Conservation (phyloP, 495 filamentous ascomycete genomes). For the Lophiostoma macrostomum region DNA sequence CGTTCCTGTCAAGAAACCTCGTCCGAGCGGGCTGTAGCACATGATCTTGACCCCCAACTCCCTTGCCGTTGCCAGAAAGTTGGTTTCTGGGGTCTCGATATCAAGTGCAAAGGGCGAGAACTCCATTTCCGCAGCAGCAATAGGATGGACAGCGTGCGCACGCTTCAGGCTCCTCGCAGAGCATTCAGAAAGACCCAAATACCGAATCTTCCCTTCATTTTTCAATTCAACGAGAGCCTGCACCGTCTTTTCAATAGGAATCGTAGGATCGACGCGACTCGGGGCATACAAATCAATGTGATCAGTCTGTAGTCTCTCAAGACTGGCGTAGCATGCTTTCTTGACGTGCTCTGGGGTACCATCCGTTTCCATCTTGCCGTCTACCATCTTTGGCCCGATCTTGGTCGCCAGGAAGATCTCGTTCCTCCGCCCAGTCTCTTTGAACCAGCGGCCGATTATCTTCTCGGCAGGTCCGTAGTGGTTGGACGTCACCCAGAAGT, state of each 20-base stretch:
- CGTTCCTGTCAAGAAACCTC: conserved; percentile 44
- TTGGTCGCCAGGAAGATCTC: conserved; percentile 60
- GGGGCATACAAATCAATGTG: conserved; percentile 61
- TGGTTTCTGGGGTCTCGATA: conserved; percentile 50
- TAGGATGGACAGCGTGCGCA: conserved; percentile 57
- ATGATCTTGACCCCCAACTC: conserved; percentile 51
- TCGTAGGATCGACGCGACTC: conserved; percentile 54
- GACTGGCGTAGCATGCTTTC: conserved; percentile 49
- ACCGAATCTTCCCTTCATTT: too few species aligned
- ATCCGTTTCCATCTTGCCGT: conserved; percentile 34
- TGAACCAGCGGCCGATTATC: conserved; percentile 55
- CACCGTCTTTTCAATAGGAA: conserved; percentile 65
- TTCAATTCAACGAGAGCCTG: conserved; percentile 43
- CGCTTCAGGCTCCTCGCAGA: conserved; percentile 55
- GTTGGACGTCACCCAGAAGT: conserved; percentile 50
- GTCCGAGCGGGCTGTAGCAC: conserved; percentile 48
- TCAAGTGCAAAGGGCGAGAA: conserved; percentile 57
- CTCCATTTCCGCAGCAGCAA: conserved; percentile 60
- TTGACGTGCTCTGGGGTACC: conserved; percentile 53
- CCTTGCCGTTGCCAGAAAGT: conserved; percentile 54
- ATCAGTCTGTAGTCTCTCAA: conserved; percentile 51
- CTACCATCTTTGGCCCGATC: conserved; percentile 42
- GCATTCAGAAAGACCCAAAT: conserved; percentile 58
- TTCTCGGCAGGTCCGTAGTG: conserved; percentile 47
- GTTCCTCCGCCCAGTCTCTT: conserved; percentile 47